Conservation (phyloP, 148 eudicot species). For the Rhododendron molle region DNA sequence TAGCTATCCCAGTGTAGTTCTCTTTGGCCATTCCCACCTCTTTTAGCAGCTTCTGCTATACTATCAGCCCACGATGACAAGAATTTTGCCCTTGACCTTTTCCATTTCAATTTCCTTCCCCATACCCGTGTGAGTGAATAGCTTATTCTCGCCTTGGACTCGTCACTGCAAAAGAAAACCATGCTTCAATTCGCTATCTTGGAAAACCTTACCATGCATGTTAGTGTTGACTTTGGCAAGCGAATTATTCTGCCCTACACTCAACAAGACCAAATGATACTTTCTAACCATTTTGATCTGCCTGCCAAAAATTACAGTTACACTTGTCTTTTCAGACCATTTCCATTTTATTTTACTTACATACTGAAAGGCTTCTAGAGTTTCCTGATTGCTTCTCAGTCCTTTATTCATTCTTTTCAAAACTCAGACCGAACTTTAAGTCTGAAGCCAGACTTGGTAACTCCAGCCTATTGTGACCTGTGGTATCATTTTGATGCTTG, state of each 20-base stretch:
- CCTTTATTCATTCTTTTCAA: background rate
- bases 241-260: background rate
- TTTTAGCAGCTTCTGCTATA: conserved; percentile 75
- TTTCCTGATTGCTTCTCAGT: background rate
- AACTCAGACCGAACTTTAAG: background rate
- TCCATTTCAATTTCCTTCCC: conserved; percentile 61
- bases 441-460: background rate
- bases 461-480: background rate
- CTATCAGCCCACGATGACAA: conserved; percentile 61
- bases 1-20: conserved; percentile 83
- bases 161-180: conserved; percentile 48
- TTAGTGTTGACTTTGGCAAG: background rate
- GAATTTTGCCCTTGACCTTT: conserved; percentile 56
- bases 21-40: conserved; percentile 57
- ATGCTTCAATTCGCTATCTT: background rate
- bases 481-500: background rate
- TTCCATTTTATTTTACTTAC: no score
- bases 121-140: conserved; percentile 59
- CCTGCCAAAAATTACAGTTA: background rate
- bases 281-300: background rate
- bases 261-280: background rate
- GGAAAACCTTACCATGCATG: background rate
- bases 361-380: background rate
- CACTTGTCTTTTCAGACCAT: background rate
- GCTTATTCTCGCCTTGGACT: conserved; percentile 63